A percentile compares a stretch with the other conserved stretches of the same genome.
Evolutionary conservation across 73 alveolate species (phyloP).

Genomic region (Paramecium biaurelia): DNA sequence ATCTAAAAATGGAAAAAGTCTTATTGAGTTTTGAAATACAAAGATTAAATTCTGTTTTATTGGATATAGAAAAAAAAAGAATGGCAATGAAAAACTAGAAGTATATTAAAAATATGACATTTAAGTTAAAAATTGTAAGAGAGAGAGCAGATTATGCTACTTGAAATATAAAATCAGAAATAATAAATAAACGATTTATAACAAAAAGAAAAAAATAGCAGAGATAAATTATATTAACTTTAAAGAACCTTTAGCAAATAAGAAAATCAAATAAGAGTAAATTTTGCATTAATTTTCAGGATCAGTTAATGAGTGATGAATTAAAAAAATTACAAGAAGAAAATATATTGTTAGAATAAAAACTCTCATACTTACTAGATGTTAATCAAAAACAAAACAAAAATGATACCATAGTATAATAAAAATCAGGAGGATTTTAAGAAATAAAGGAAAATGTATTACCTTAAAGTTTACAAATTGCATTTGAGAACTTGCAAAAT

Average conservation of each 20-base stretch:
- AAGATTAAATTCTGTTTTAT: not conserved
- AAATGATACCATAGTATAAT: not conserved
- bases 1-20: not conserved
- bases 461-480: not conserved
- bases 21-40: slow-evolving; percentile 26
- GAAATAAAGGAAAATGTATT: not conserved
- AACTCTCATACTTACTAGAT: not conserved
- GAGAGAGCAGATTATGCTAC: not conserved
- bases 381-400: not conserved
- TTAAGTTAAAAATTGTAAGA: not conserved
- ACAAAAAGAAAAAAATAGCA: not conserved
- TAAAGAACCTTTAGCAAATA: not conserved
- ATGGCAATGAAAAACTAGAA: not conserved
- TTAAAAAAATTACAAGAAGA: not conserved
- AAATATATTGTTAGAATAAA: not conserved
- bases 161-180: not conserved
- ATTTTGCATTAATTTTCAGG: not conserved
- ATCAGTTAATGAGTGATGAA: not conserved
- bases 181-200: not conserved
- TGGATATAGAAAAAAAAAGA: slow-evolving; percentile 4
- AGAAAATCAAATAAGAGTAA: not conserved
- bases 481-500: not conserved
- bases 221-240: not conserved
- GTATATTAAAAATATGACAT: not conserved
- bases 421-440: not conserved